These are phyloP conservation scores for Trifolium subterraneum DNA, from an alignment of 306 rosid species.

Conservation along the genomic window DNA sequence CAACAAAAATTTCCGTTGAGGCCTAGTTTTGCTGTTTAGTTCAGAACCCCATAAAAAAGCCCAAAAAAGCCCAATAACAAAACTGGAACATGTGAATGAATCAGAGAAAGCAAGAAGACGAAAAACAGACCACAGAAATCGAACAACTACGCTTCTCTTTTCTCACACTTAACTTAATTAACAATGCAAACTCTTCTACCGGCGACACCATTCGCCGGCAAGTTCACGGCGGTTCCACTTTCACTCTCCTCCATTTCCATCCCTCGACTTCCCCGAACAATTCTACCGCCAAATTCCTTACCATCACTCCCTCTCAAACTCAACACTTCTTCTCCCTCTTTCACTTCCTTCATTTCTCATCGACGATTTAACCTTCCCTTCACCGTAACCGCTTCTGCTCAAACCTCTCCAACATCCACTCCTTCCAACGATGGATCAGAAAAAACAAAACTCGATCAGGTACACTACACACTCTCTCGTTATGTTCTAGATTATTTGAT, in stretches of 20 bases:
- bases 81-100: slow-evolving; percentile 6
- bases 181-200: slow-evolving; percentile 74
- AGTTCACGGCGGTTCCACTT: slow-evolving; percentile 33
- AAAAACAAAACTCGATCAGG: slow-evolving; percentile 85
- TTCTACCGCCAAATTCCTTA: slow-evolving; percentile 42
- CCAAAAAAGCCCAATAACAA: not conserved
- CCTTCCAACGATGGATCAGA: slow-evolving; percentile 69
- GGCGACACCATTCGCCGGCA: slow-evolving; percentile 65
- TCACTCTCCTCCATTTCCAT: slow-evolving; percentile 33
- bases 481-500: not conserved
- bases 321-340: slow-evolving; percentile 37
- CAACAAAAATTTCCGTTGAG: too few species aligned
- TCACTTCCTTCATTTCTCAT: slow-evolving; percentile 32
- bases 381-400: slow-evolving; percentile 53
- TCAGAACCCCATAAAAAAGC: too few species aligned
- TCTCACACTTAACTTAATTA: not conserved
- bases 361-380: slow-evolving; percentile 46
- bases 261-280: slow-evolving; percentile 35
- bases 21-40: too few species aligned
- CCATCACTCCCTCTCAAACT: slow-evolving; percentile 39
- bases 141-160: slow-evolving; percentile 1
- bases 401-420: slow-evolving; percentile 53
- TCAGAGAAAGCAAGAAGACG: slow-evolving; percentile 10
- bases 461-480: slow-evolving; percentile 39
- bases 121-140: slow-evolving; percentile 16